Conservation (phyloP, 176 grass and related monocot genomes). For the Oryza longistaminata region DNA sequence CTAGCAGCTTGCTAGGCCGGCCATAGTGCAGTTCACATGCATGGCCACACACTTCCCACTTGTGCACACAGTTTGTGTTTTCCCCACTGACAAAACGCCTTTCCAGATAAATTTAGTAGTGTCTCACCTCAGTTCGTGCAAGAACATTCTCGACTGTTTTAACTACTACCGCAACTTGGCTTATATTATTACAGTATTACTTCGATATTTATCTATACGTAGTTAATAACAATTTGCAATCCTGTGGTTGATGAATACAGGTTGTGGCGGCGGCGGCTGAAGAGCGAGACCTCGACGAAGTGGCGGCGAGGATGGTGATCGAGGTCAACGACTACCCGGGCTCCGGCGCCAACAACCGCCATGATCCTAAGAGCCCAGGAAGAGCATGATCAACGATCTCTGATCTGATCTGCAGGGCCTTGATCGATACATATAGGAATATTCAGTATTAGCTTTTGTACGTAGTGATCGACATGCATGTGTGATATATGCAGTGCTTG, state of each 20-base stretch:
- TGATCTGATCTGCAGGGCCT: neutral
- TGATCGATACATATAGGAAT: neutral
- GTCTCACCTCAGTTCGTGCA: constrained; percentile 5
- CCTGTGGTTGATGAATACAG: neutral
- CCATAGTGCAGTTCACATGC: constrained; percentile 43
- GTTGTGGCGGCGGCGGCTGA: neutral
- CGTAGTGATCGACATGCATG: neutral
- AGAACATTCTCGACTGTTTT: neutral
- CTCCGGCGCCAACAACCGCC: constrained; percentile 75
- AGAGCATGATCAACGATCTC: constrained; percentile 40
- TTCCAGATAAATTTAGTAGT: neutral
- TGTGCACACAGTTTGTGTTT: neutral
- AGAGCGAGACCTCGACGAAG: constrained; percentile 30
- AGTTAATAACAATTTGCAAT: neutral
- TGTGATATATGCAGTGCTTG: neutral
- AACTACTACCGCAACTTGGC: neutral
- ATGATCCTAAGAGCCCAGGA: constrained; percentile 67
- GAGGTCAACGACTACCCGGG: constrained; percentile 83
- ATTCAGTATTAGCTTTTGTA: neutral
- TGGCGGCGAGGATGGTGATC: constrained; percentile 60
- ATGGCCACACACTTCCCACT: constrained; percentile 47
- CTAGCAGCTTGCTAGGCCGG: neutral
- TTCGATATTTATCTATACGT: neutral
- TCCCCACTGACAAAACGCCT: constrained; percentile 8
- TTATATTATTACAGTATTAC: neutral